Evolutionary conservation across 2,329 filamentous ascomycete species (phyloP).

Genomic region (Venturia nashicola): DNA sequence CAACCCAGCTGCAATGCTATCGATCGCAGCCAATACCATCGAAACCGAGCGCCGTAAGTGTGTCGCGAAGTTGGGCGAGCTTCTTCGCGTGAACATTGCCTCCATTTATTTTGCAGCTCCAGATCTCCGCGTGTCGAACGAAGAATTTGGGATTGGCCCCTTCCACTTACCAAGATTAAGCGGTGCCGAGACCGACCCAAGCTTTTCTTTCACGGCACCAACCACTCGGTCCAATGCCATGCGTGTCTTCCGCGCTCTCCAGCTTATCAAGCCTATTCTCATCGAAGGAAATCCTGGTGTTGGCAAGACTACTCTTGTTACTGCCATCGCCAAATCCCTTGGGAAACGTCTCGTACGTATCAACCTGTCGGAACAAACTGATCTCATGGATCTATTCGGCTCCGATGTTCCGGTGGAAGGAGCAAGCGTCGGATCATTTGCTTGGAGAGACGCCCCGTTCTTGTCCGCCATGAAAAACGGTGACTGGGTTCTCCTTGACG

Average conservation of each 20-base stretch:
- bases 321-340: slow-evolving; percentile 67
- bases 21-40: slow-evolving; percentile 58
- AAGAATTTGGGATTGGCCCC: slow-evolving; percentile 54
- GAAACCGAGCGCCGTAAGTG: slow-evolving; percentile 60
- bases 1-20: slow-evolving; percentile 79
- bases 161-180: slow-evolving; percentile 53
- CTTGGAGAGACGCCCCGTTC: slow-evolving; percentile 93
- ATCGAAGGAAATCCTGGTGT: slow-evolving; percentile 97
- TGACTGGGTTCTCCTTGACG: slow-evolving; percentile 91
- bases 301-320: slow-evolving; percentile 88
- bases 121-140: slow-evolving; percentile 41
- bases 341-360: slow-evolving; percentile 81
- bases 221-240: slow-evolving; percentile 86
- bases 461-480: slow-evolving; percentile 92
- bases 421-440: slow-evolving; percentile 79
- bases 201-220: slow-evolving; percentile 74
- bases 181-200: slow-evolving; percentile 38
- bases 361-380: slow-evolving; percentile 95
- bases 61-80: slow-evolving; percentile 54
- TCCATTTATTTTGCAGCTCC: slow-evolving; percentile 53
- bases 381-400: slow-evolving; percentile 93
- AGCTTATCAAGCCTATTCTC: slow-evolving; percentile 80
- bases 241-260: slow-evolving; percentile 78
- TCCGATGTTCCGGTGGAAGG: slow-evolving; percentile 93
- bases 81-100: slow-evolving; percentile 53